A percentile compares a stretch with the other conserved stretches of the same genome.
These are phyloP conservation scores for Colletotrichum salicis DNA, from an alignment of 2,329 filamentous ascomycete species.

Conservation along the genomic window DNA sequence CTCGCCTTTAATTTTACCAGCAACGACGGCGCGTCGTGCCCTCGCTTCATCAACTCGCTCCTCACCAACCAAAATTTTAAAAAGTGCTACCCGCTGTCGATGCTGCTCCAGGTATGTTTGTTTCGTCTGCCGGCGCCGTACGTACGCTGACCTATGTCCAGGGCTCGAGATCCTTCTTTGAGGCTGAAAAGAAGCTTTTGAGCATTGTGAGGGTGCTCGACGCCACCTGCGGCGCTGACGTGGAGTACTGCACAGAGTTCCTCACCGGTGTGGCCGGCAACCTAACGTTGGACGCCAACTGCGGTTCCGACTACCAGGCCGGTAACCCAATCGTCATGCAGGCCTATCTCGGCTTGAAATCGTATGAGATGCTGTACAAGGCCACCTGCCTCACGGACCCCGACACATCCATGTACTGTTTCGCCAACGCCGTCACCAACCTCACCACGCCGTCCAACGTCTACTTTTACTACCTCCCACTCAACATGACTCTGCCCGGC, in stretches of 20 bases:
- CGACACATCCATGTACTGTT: slow-evolving; percentile 77
- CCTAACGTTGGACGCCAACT: slow-evolving; percentile 71
- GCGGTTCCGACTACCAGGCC: slow-evolving; percentile 74
- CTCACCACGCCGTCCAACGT: slow-evolving; percentile 73
- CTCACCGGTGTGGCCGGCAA: slow-evolving; percentile 73
- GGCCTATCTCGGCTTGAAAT: slow-evolving; percentile 78
- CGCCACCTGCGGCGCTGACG: slow-evolving; percentile 76
- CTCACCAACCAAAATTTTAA: slow-evolving; percentile 74
- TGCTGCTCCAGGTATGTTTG: slow-evolving; percentile 77
- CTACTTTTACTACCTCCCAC: slow-evolving; percentile 86
- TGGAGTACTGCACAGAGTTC: slow-evolving; percentile 71
- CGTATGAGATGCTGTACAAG: slow-evolving; percentile 82
- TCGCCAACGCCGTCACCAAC: slow-evolving; percentile 86
- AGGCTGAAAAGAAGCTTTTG: slow-evolving; percentile 76
- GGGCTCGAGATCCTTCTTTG: slow-evolving; percentile 87
- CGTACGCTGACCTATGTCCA: slow-evolving; percentile 50
- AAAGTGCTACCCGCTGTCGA: slow-evolving; percentile 83
- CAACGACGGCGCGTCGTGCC: slow-evolving; percentile 64
- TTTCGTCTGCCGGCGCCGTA: not conserved
- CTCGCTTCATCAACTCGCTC: slow-evolving; percentile 74
- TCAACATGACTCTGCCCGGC: slow-evolving; percentile 77
- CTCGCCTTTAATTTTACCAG: slow-evolving; percentile 71
- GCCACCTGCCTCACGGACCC: slow-evolving; percentile 82
- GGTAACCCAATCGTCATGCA: slow-evolving; percentile 77
- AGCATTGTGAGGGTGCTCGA: slow-evolving; percentile 83